Evolutionary conservation across 1,284 basidiomycete species (phyloP), one percentile per base, ranked within the genome.

Genomic region (Austroboletus niveus): DNA sequence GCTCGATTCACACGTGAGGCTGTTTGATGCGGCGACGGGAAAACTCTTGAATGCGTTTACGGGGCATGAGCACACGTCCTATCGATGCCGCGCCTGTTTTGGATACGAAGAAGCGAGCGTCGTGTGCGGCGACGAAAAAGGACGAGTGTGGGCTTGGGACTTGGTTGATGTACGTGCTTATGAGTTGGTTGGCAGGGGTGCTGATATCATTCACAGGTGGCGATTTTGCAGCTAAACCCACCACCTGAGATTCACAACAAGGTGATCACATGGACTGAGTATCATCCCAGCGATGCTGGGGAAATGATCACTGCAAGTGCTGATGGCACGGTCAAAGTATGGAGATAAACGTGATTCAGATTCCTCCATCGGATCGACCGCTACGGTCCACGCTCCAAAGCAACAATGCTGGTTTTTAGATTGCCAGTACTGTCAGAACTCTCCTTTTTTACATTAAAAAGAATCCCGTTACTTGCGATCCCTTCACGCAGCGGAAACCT

Each of bases 101-200:
- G 87, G 88, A 8, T 81, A 87, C 56, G 87, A 79, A 1, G 96
- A 98, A 69, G 87, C 87, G 1, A 82, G 72, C 15, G 85, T 98
- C 4, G 66, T 98, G 3, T 86, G 83, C 40, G 96, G 96, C 5
- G 97, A 98, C 66, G 95, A 98, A 68, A 79, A 86, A 5, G 97
- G 97, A 0, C 72, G 72, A 52, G 73, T 99, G 6, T 94, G 92
- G 87, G 84, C 82, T 36, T 99, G 96, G 95, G 93, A 96, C 64
- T 74, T 98, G 49, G 79, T 97, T 29, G 88, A 93, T 67, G 92
- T 93, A 69, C 63, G 86, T 77, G 43, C 7, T 10, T 8, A 27
- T n/a, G n/a, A 22, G 7, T 6, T 7, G 9, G 9, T 29, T 40
- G 2, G 22, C 1, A 4, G 38, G 5, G 8, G 30, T 9, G 24